These are phyloP conservation scores for Penicillium sp. DNA, from an alignment of 2,329 filamentous ascomycete species.

Conservation along the genomic window DNA sequence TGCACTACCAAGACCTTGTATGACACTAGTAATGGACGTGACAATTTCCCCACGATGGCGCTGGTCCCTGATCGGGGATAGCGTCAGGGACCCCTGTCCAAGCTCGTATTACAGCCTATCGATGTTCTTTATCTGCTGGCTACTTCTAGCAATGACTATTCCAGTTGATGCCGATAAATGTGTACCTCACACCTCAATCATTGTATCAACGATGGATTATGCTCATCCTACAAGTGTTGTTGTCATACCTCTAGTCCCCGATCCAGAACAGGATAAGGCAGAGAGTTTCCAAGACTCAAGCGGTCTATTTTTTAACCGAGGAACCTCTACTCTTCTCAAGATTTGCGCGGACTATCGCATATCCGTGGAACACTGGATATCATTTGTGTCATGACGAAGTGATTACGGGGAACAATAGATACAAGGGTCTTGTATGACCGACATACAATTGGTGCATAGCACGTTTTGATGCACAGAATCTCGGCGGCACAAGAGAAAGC, in stretches of 20 bases:
- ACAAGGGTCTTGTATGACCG: neutral
- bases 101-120: neutral
- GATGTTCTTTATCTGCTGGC: neutral
- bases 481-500: too few species aligned
- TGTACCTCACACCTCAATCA: too few species aligned
- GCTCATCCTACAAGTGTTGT: neutral
- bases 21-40: neutral
- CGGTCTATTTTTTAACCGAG: neutral
- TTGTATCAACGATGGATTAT: neutral
- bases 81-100: conserved; percentile 8
- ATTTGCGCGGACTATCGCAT: neutral
- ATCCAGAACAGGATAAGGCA: neutral
- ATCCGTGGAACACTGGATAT: neutral
- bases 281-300: neutral
- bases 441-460: too few species aligned
- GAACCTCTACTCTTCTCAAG: neutral
- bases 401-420: neutral
- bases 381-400: neutral
- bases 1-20: neutral
- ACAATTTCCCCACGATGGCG: conserved; percentile 5
- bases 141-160: neutral
- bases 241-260: neutral
- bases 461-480: too few species aligned
- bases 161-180: neutral
- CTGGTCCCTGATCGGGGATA: conserved; percentile 2